Conservation (phyloP, 768 basidiomycete species). For the Boletus sp. region DNA sequence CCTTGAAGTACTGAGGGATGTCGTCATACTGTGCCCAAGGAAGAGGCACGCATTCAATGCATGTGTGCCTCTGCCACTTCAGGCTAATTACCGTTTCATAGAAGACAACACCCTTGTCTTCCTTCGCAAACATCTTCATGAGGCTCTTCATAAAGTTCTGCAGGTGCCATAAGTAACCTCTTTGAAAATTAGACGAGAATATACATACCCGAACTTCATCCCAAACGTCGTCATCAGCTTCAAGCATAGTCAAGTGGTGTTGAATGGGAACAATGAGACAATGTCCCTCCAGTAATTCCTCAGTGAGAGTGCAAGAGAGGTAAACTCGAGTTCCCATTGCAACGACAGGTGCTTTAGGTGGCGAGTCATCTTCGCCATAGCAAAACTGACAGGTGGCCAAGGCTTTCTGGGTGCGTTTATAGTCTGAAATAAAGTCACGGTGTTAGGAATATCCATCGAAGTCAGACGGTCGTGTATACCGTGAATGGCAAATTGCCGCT, state of each 20-base stretch:
- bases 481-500: slow-evolving; percentile 93
- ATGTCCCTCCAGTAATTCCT: slow-evolving; percentile 90
- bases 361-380: slow-evolving; percentile 88
- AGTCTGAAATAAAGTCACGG: slow-evolving; percentile 54
- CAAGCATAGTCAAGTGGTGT: slow-evolving; percentile 87
- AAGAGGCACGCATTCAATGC: slow-evolving; percentile 91
- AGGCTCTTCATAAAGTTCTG: slow-evolving; percentile 88
- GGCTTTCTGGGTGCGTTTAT: slow-evolving; percentile 90
- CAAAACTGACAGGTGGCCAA: slow-evolving; percentile 85
- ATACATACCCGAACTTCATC: slow-evolving; percentile 84
- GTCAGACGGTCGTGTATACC: slow-evolving; percentile 46
- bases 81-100: slow-evolving; percentile 90
- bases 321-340: slow-evolving; percentile 91
- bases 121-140: slow-evolving; percentile 91
- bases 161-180: background rate
- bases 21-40: slow-evolving; percentile 86
- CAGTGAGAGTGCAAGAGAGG: slow-evolving; percentile 82
- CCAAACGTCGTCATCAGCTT: slow-evolving; percentile 97
- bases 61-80: slow-evolving; percentile 87
- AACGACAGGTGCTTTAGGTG: slow-evolving; percentile 83
- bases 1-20: slow-evolving; percentile 92
- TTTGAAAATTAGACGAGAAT: background rate
- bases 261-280: slow-evolving; percentile 96
- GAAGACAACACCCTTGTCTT: slow-evolving; percentile 93
- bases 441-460: background rate